A percentile compares a stretch with the other conserved stretches of the same genome.
Evolutionary conservation across 108 stramenopile species (phyloP).

Genomic region (Seminavis robusta): DNA sequence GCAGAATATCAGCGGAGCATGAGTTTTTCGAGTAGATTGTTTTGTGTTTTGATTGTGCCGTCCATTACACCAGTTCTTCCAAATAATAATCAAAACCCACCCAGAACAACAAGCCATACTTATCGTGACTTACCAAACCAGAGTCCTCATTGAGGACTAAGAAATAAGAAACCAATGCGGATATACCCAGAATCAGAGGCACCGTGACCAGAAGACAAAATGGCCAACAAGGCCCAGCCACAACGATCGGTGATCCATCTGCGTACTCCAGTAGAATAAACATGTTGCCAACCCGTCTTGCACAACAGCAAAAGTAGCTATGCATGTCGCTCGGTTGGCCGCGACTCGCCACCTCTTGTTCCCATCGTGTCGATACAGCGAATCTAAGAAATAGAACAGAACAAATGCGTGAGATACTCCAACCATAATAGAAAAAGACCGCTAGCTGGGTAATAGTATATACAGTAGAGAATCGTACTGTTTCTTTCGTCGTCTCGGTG

Average conservation of each 20-base stretch:
- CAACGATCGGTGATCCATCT: slow-evolving; percentile 81
- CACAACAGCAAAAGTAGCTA: slow-evolving; percentile 79
- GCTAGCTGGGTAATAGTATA: too few relatives aligned
- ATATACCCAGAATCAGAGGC: slow-evolving; percentile 67
- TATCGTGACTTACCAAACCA: slow-evolving; percentile 50
- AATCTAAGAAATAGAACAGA: slow-evolving; percentile 48
- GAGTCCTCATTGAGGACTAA: slow-evolving; percentile 62
- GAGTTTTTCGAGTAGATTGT: too few relatives aligned
- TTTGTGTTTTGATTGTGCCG: neutral
- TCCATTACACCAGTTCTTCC: neutral
- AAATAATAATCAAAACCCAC: neutral
- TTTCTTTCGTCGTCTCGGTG: too few relatives aligned
- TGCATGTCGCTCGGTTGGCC: slow-evolving; percentile 52
- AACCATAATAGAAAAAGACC: too few relatives aligned
- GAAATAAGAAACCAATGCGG: slow-evolving; percentile 61
- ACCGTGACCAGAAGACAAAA: slow-evolving; percentile 86
- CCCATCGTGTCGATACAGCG: slow-evolving; percentile 88
- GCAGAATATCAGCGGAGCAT: neutral
- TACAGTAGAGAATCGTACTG: too few relatives aligned
- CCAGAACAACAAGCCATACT: slow-evolving; percentile 3
- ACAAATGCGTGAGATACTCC: too few relatives aligned
- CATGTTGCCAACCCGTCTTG: slow-evolving; percentile 80
- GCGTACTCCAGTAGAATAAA: slow-evolving; percentile 64
- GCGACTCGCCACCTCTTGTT: slow-evolving; percentile 50
- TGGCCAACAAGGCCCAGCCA: slow-evolving; percentile 90